Evolutionary conservation across 2,329 filamentous ascomycete species (phyloP), one percentile per base, ranked within the genome.

Genomic region (Paraconiothyrium brasiliense): DNA sequence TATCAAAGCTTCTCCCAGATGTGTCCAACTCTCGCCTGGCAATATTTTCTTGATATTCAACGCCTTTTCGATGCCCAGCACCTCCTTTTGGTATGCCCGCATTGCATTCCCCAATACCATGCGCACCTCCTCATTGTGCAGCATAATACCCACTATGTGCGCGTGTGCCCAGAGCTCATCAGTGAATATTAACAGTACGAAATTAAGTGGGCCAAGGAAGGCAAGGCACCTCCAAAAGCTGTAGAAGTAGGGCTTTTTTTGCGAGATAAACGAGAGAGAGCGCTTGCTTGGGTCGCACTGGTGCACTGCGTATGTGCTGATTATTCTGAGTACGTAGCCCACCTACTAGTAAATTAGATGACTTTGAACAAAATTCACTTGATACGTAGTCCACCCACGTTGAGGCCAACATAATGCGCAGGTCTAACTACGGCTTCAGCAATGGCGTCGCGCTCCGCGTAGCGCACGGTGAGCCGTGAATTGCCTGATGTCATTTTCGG

Each of bases 241-340:
- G 24, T 43, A 48, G 24, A 37, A 39, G 51, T 47, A 52, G 44
- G 50, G 50, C 46, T 50, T 59, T 5, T 14, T 43, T 35, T 22
- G 49, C n/a, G 44, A 55, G 6, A 62, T 51, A 4, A 56, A 62
- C 11, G 34, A 24, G 20, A 35, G 51, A 16, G 20, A 10, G 41
- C 57, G 60, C 39, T 62, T 62, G 35, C 20, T 59, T 57, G 24
- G 37, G 22, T 62, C 57, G 52, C 60, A 62, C 52, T 50, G 57
- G 57, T 62, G 60, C 9, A 13, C 22, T 27, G 56, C 52, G 41
- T 62, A 62, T 32, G 51, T 57, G 57, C 52, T 59, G 44, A 59
- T 43, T 1, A 62, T 22, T 14, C 35, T 20, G 50, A 62, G 51
- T 10, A 59, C 16, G 34, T 59, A 62, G 37, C 34, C 34, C 20